phyloP scores from a whole-genome alignment of 352 stramenopile genomes.

The Aphanomyces euteiches region DNA sequence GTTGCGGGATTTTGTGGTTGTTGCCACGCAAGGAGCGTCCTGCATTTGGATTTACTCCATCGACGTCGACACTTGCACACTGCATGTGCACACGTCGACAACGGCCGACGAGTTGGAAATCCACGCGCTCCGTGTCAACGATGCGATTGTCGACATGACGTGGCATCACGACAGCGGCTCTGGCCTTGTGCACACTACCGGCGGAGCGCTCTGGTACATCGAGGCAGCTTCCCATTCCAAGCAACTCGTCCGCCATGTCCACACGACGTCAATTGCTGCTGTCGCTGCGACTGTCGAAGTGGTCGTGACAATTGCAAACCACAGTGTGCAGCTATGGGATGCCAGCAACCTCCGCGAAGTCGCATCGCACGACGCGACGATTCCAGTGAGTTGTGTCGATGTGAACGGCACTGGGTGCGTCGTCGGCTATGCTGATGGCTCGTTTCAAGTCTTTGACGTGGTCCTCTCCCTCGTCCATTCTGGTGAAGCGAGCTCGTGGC shows the following conservation, averaged over 20 bases:
- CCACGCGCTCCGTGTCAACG: not conserved
- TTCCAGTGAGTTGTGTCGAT: not conserved
- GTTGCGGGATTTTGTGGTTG: not conserved
- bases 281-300: not conserved
- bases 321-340: not conserved
- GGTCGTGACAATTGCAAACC: not conserved
- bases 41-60: constrained; percentile 14
- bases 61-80: not conserved
- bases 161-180: not conserved
- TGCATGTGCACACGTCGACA: constrained; percentile 14
- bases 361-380: not conserved
- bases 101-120: constrained; percentile 2
- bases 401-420: constrained; percentile 2
- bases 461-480: not conserved
- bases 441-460: not conserved
- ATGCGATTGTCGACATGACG: not conserved
- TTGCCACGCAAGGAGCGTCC: constrained; percentile 2
- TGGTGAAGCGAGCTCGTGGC: not conserved
- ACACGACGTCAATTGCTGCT: not conserved
- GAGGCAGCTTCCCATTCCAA: not conserved
- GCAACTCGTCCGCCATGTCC: constrained; percentile 1
- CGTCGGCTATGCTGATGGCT: constrained; percentile 3
- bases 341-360: not conserved
- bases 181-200: not conserved
- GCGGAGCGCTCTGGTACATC: constrained; percentile 5